Evolutionary conservation across 1,139 yeast genomes (phyloP).

Genomic region (Zygotorulaspora mrakii): DNA sequence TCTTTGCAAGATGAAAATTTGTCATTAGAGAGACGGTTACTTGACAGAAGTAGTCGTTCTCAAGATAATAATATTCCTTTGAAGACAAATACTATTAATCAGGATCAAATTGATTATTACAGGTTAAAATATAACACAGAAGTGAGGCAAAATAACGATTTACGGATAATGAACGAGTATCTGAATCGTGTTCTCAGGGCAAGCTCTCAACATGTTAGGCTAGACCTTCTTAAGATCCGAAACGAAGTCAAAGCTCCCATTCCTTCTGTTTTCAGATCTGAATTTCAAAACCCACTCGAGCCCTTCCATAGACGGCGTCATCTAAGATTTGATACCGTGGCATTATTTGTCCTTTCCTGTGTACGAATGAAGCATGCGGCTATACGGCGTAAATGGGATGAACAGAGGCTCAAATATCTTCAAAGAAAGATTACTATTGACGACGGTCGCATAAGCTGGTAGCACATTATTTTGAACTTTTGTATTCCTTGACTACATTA

Average conservation of each 20-base stretch:
- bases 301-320: constrained; percentile 6
- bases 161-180: constrained; percentile 33
- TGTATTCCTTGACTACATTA: constrained; percentile 20
- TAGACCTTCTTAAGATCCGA: constrained; percentile 30
- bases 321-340: constrained; percentile 28
- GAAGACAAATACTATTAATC: constrained; percentile 14
- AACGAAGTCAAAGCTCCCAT: constrained; percentile 21
- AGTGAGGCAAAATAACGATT: constrained; percentile 33
- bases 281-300: constrained; percentile 1
- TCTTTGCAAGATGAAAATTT: constrained; percentile 28
- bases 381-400: constrained; percentile 27
- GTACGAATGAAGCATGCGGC: constrained; percentile 30
- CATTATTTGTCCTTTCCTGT: constrained; percentile 31
- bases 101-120: constrained; percentile 33
- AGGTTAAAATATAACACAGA: constrained; percentile 34
- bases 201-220: constrained; percentile 31
- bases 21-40: constrained; percentile 21
- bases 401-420: constrained; percentile 26
- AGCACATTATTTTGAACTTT: constrained; percentile 9
- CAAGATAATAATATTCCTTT: constrained; percentile 6
- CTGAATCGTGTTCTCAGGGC: constrained; percentile 34
- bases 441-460: constrained; percentile 31
- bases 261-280: constrained; percentile 5
- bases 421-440: constrained; percentile 31
- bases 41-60: constrained; percentile 12